phyloP scores from a whole-genome alignment of 2,329 filamentous ascomycete species.

The Chalara sp. region DNA sequence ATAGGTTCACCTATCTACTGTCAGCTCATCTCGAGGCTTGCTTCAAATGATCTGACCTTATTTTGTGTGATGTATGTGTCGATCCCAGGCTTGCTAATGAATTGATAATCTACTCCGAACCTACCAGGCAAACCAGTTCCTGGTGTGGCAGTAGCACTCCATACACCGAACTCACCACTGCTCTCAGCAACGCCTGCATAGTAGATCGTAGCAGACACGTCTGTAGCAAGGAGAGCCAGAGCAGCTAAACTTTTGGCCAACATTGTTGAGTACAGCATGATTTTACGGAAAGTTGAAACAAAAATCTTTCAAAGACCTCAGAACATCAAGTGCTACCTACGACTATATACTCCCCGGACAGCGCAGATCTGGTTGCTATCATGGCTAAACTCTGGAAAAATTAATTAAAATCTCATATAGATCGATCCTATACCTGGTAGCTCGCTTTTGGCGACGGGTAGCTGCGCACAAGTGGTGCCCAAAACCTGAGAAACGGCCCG shows the following conservation, averaged over 20 bases:
- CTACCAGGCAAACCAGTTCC: slow-evolving; percentile 41
- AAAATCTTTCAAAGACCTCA: too few relatives aligned
- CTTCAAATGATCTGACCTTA: slow-evolving; percentile 24
- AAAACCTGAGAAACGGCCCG: too few relatives aligned
- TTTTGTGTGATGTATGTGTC: slow-evolving; percentile 40
- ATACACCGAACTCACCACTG: slow-evolving; percentile 40
- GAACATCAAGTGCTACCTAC: too few relatives aligned
- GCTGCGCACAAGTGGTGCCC: too few relatives aligned
- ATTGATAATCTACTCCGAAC: slow-evolving; percentile 43
- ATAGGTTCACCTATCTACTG: slow-evolving; percentile 32
- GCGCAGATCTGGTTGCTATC: too few relatives aligned
- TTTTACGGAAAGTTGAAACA: too few relatives aligned
- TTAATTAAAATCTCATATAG: too few relatives aligned
- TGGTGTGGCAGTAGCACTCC: slow-evolving; percentile 27
- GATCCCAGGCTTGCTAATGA: slow-evolving; percentile 39
- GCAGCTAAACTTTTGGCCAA: slow-evolving; percentile 10
- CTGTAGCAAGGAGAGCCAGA: slow-evolving; percentile 12
- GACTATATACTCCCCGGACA: too few relatives aligned
- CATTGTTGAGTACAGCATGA: slow-evolving; percentile 4
- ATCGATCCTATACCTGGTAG: too few relatives aligned
- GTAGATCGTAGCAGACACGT: slow-evolving; percentile 34
- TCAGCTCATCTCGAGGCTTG: neutral
- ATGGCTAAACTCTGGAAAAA: too few relatives aligned
- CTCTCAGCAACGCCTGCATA: slow-evolving; percentile 42
- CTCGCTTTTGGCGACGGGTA: too few relatives aligned